Evolutionary conservation across 2,329 filamentous ascomycete species (phyloP).

Genomic region (Coniochaeta prunicola): DNA sequence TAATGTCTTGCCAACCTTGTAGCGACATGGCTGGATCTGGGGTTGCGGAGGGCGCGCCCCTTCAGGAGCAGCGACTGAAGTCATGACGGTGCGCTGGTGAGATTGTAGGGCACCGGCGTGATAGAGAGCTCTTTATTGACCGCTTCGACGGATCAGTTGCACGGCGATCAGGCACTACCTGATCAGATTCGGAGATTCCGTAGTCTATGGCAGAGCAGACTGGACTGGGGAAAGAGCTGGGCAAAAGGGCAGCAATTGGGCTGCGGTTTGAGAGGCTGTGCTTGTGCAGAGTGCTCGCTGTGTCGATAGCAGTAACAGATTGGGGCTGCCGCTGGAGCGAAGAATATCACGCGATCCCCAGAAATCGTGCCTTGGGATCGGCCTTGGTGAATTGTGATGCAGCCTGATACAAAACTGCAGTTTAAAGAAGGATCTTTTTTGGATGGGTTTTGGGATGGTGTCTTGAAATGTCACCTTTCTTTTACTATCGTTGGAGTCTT

Average conservation of each 20-base stretch:
- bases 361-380: background rate
- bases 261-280: background rate
- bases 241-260: conserved; percentile 1
- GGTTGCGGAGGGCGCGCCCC: conserved; percentile 27
- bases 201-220: background rate
- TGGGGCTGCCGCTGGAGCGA: background rate
- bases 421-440: background rate
- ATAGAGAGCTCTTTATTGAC: background rate
- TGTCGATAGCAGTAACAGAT: background rate
- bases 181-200: background rate
- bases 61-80: conserved; percentile 8
- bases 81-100: conserved; percentile 1
- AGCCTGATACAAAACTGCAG: background rate
- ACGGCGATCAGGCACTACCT: background rate
- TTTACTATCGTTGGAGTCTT: background rate
- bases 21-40: conserved; percentile 88
- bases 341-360: background rate
- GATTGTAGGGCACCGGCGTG: background rate
- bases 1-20: conserved; percentile 97
- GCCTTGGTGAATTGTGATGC: background rate
- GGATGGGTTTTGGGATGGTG: no score
- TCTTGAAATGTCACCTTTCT: background rate
- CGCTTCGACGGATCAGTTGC: background rate
- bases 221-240: background rate
- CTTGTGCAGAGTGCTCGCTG: background rate